A percentile compares a stretch with the other conserved stretches of the same genome.
Conservation (phyloP, 2,329 filamentous ascomycete species). For the Talaromyces islandicus region DNA sequence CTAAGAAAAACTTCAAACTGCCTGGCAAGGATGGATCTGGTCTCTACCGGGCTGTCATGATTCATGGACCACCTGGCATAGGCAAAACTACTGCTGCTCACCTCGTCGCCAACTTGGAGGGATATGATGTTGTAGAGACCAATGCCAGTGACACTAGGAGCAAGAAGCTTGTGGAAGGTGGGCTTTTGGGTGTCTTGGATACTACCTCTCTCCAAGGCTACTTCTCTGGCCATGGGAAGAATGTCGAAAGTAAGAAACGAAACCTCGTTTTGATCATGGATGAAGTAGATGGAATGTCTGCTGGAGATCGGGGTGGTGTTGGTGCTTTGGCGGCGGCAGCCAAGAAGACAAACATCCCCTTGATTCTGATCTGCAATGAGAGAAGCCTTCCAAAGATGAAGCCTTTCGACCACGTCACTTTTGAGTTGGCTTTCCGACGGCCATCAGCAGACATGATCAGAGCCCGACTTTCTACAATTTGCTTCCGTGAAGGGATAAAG, state of each 20-base stretch:
- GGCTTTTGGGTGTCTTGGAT: slow-evolving; percentile 83
- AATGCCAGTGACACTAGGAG: slow-evolving; percentile 95
- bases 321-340: slow-evolving; percentile 90
- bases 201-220: slow-evolving; percentile 90
- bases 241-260: slow-evolving; percentile 74
- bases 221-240: slow-evolving; percentile 77
- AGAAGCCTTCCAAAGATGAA: slow-evolving; percentile 93
- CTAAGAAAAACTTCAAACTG: slow-evolving; percentile 74
- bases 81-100: slow-evolving; percentile 97
- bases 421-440: slow-evolving; percentile 78
- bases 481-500: slow-evolving; percentile 83
- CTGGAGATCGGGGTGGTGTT: slow-evolving; percentile 90
- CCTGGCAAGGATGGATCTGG: slow-evolving; percentile 81
- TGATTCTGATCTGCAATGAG: slow-evolving; percentile 98
- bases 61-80: slow-evolving; percentile 91
- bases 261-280: slow-evolving; percentile 98
- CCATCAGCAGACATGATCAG: slow-evolving; percentile 88
- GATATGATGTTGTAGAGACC: slow-evolving; percentile 88
- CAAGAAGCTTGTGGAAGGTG: slow-evolving; percentile 88
- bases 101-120: slow-evolving; percentile 84
- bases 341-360: slow-evolving; percentile 88
- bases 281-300: slow-evolving; percentile 98
- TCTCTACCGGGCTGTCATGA: slow-evolving; percentile 79
- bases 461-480: slow-evolving; percentile 90
- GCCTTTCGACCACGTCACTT: slow-evolving; percentile 83